Evolutionary conservation across 2,329 filamentous ascomycete genomes (phyloP).

Genomic region (Penicillium verrucosum): DNA sequence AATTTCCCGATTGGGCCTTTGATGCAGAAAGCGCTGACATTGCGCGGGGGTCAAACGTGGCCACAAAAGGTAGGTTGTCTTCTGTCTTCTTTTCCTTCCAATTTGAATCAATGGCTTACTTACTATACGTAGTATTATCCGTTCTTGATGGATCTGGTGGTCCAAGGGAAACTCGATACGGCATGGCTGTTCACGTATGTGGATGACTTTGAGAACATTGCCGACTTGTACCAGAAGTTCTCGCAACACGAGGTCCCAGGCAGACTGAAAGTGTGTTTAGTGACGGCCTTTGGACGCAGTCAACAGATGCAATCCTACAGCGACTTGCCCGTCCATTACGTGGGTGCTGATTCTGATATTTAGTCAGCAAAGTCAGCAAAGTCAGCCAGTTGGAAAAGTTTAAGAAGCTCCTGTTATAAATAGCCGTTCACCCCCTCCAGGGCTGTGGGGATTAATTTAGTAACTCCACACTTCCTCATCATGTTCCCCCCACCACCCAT

Average conservation of each 20-base stretch:
- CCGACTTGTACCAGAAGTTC: conserved; percentile 23
- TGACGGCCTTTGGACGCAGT: conserved; percentile 28
- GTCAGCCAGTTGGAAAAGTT: neutral
- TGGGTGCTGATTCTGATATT: neutral
- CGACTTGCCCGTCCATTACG: neutral
- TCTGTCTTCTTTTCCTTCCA: neutral
- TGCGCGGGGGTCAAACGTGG: conserved; percentile 29
- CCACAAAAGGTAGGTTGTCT: conserved; percentile 21
- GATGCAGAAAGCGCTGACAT: conserved; percentile 35
- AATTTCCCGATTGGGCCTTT: conserved; percentile 32
- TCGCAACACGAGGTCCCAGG: conserved; percentile 29
- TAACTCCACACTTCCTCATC: neutral
- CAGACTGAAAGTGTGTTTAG: conserved; percentile 29
- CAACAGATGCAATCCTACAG: conserved; percentile 2
- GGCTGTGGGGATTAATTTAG: neutral
- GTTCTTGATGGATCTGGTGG: conserved; percentile 26
- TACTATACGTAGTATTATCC: conserved; percentile 27
- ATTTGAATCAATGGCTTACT: neutral
- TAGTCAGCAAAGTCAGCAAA: conserved; percentile 1
- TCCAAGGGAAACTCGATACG: conserved; percentile 27
- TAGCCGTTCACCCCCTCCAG: too few relatives aligned
- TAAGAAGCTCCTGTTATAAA: neutral
- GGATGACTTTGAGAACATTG: conserved; percentile 33
- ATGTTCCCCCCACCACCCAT: conserved; percentile 35
- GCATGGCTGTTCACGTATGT: conserved; percentile 32